Conservation (phyloP, 23 red algal species). For the Agarophyton chilense region DNA sequence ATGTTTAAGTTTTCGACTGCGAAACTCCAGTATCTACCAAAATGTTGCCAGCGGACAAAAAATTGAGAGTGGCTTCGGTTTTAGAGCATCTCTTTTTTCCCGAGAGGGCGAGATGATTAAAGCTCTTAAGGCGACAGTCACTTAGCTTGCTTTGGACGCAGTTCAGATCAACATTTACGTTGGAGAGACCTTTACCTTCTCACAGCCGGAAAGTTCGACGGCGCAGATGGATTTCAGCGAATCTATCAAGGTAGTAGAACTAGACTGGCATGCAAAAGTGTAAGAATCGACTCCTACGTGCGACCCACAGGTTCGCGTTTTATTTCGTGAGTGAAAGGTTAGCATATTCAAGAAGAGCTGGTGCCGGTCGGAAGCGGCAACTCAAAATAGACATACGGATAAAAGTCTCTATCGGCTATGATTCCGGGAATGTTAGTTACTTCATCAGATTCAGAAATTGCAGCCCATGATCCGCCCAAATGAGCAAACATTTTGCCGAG, state of each 20-base stretch:
- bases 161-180: no score
- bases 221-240: not conserved
- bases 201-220: no score
- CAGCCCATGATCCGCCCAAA: constrained; percentile 67
- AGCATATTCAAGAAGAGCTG: constrained; percentile 26
- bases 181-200: not conserved
- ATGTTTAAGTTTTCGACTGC: no score
- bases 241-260: not conserved
- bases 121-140: no score
- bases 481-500: constrained; percentile 85
- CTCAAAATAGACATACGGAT: constrained; percentile 78
- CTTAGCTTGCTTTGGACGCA: no score
- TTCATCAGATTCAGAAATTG: constrained; percentile 45
- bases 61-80: no score
- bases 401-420: constrained; percentile 77
- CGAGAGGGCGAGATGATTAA: no score
- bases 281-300: constrained; percentile 15
- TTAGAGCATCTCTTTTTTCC: no score
- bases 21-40: no score
- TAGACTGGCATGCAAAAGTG: not conserved
- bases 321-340: constrained; percentile 17
- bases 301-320: not conserved
- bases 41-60: no score
- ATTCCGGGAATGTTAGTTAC: constrained; percentile 80
- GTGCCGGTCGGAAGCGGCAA: constrained; percentile 51